phyloP scores from a whole-genome alignment of 1,284 basidiomycete species.

The Farysia itapuensis region DNA sequence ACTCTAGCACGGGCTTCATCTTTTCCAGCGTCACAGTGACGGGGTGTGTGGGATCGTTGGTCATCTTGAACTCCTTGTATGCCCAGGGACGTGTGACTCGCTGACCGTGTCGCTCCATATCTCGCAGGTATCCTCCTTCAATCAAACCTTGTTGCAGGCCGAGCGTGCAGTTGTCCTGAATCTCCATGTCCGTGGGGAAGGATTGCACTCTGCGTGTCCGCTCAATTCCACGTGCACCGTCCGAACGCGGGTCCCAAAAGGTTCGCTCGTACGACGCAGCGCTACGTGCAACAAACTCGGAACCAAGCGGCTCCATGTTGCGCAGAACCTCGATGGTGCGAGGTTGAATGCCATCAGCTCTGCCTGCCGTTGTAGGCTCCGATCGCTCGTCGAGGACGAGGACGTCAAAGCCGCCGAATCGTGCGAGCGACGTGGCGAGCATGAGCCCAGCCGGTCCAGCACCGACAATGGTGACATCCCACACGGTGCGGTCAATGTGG shows the following conservation, averaged over 20 bases:
- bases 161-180: constrained; percentile 61
- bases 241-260: constrained; percentile 60
- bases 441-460: constrained; percentile 58
- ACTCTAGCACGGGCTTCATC: constrained; percentile 46
- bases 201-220: constrained; percentile 60
- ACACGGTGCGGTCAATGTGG: constrained; percentile 40
- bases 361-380: constrained; percentile 60
- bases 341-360: constrained; percentile 62
- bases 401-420: constrained; percentile 52
- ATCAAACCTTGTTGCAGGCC: constrained; percentile 62
- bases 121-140: constrained; percentile 60
- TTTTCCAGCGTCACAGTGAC: constrained; percentile 51
- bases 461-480: constrained; percentile 54
- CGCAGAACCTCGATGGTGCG: constrained; percentile 69
- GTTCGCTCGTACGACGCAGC: constrained; percentile 60
- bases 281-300: constrained; percentile 50
- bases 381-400: constrained; percentile 59
- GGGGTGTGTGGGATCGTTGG: constrained; percentile 31
- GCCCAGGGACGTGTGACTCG: constrained; percentile 57
- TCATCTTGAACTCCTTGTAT: constrained; percentile 48
- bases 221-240: constrained; percentile 54
- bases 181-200: constrained; percentile 62
- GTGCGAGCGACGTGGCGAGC: constrained; percentile 47
- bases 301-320: constrained; percentile 59
- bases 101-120: constrained; percentile 59